Base-by-base conservation (phyloP, 805 yeast genomes). In the Spathaspora sp. region DNA sequence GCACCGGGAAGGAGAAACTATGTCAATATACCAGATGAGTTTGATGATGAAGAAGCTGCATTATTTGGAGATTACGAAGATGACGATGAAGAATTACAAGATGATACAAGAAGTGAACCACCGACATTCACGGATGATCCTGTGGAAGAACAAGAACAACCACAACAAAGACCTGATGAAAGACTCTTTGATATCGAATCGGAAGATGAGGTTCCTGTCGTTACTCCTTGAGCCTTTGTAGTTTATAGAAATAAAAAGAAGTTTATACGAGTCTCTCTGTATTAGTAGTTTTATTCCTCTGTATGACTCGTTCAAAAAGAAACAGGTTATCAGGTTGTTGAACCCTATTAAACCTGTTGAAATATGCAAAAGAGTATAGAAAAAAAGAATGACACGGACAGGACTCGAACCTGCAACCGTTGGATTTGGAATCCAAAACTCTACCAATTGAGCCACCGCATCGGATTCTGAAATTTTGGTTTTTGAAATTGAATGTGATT, bases 321-420 rank as follows among this genome's bases (percentile, higher is more conserved):
- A n/a, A n/a, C n/a, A n/a, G n/a, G n/a, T n/a, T n/a, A n/a, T n/a
- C n/a, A n/a, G n/a, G n/a, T n/a, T n/a, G n/a, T n/a, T n/a, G n/a
- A n/a, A n/a, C n/a, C n/a, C n/a, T n/a, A n/a, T n/a, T n/a, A 23
- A 3, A 23, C 26, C 32, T 5, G 43, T 10, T 40, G 5, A n/a
- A 42, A 18, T 11, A 23, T 14, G 28, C 6, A 23, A 23, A 42
- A n/a, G 5, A 23, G 7, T 18, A 42, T 17, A n/a, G 2, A 42
- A 20, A 43, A 50, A 53, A 46, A 42, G 49, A 35, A 29, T 55
- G 57, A 49, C 84, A 82, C 86, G 85, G 86, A 83, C 89, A 83
- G 87, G 89, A 83, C 82, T 83, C 80, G 89, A 83, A 83, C 89
- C 87, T 83, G 88, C 89, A 83, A 80, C 89, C 89, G 82, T 83